A percentile compares a stretch with the other conserved stretches of the same genome.
Evolutionary conservation across 140 eudicot genomes (phyloP).

Genomic region (Bidens hawaiensis): DNA sequence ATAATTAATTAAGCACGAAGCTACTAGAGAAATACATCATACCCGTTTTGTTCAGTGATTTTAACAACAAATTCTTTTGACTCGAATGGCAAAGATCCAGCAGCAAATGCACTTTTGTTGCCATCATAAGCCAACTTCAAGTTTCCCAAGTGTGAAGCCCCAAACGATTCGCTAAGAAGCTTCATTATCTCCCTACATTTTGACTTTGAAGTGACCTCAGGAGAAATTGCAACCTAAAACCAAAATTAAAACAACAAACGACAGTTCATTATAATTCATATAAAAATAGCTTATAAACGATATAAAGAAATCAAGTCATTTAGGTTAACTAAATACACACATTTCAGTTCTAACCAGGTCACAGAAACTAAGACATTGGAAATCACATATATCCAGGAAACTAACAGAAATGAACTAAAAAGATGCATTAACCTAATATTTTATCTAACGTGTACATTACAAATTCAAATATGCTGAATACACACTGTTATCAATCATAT

Average conservation of each 20-base stretch:
- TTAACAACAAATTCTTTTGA: slow-evolving; percentile 56
- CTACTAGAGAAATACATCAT: background rate
- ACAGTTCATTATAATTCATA: background rate
- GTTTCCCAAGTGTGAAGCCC: slow-evolving; percentile 36
- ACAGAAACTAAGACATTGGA: background rate
- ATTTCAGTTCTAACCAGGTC: background rate
- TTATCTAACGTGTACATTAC: background rate
- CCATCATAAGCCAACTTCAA: slow-evolving; percentile 70
- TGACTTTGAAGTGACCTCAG: slow-evolving; percentile 52
- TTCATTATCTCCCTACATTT: slow-evolving; percentile 45
- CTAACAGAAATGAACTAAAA: too few relatives aligned
- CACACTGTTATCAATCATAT: background rate
- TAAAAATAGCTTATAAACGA: background rate
- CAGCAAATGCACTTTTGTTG: slow-evolving; percentile 51
- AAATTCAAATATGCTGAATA: background rate
- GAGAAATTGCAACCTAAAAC: slow-evolving; percentile 52
- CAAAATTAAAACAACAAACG: background rate
- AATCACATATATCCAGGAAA: background rate
- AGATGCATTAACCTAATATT: background rate
- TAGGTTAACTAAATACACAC: background rate
- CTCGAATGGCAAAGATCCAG: slow-evolving; percentile 52
- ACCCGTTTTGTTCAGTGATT: slow-evolving; percentile 29
- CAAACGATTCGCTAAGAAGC: slow-evolving; percentile 12
- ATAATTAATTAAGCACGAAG: background rate
- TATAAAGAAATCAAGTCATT: background rate